Percentiles rank a stretch among this genome's conserved stretches.
phyloP scores from a whole-genome alignment of 2,329 filamentous ascomycete genomes.

The Aspergillus ibericus region DNA sequence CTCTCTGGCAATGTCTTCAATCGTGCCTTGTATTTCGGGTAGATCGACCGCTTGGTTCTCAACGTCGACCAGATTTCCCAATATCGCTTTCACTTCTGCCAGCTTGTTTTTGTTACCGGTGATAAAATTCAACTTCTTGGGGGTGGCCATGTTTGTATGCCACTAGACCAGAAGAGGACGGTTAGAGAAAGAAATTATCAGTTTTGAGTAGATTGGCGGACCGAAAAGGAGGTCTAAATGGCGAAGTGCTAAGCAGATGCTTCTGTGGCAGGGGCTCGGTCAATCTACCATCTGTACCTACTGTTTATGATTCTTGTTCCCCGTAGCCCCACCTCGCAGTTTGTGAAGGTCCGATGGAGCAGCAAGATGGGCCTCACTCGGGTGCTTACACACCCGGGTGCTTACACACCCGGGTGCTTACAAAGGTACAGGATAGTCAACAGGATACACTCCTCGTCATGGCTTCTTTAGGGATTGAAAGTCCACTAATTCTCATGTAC shows the following conservation, averaged over 20 bases:
- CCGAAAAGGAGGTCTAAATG: background rate
- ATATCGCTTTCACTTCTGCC: constrained; percentile 81
- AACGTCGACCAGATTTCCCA: constrained; percentile 71
- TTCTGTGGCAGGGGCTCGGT: background rate
- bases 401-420: background rate
- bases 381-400: background rate
- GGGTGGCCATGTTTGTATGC: constrained; percentile 44
- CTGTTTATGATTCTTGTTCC: background rate
- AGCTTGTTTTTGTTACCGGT: constrained; percentile 96
- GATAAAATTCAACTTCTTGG: constrained; percentile 77
- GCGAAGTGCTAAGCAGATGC: background rate
- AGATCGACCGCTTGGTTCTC: constrained; percentile 75
- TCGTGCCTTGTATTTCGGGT: constrained; percentile 84
- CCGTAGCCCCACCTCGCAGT: constrained; percentile 1
- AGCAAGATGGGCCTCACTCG: background rate
- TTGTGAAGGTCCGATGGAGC: background rate
- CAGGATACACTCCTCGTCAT: background rate
- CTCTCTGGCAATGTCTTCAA: constrained; percentile 86
- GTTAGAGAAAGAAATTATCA: background rate
- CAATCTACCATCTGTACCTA: background rate
- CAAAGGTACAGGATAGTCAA: background rate
- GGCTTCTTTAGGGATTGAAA: constrained; percentile 15
- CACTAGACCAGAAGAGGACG: background rate
- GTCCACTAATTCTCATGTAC: constrained; percentile 29
- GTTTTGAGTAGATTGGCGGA: too few species aligned